Percentiles rank a stretch among this genome's conserved stretches.
Evolutionary conservation across 2,329 filamentous ascomycete species (phyloP).

Genomic region (Trichoderma koningii): DNA sequence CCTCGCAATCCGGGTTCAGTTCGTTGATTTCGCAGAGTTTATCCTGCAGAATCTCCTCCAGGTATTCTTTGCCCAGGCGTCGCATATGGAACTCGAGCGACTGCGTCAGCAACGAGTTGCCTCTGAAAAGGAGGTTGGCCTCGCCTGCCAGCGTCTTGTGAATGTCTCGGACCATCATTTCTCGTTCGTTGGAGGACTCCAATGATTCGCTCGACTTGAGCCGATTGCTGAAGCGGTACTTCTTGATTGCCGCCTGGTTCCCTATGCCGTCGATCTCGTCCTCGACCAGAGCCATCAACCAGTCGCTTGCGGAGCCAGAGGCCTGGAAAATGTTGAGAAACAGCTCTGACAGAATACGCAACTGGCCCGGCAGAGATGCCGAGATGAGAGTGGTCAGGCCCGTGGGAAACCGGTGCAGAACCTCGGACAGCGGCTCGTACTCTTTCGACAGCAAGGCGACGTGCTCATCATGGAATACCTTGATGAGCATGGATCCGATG

Average conservation of each 20-base stretch:
- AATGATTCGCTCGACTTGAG: conserved; percentile 71
- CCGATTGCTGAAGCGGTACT: conserved; percentile 70
- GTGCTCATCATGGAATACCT: conserved; percentile 80
- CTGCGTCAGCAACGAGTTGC: conserved; percentile 92
- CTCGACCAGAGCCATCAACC: conserved; percentile 90
- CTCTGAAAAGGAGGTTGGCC: conserved; percentile 91
- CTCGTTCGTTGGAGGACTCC: conserved; percentile 59
- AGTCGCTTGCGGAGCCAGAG: conserved; percentile 78
- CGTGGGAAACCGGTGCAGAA: conserved; percentile 81
- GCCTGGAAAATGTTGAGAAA: conserved; percentile 96
- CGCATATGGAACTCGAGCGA: conserved; percentile 95
- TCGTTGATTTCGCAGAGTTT: conserved; percentile 89
- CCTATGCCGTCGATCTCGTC: conserved; percentile 95
- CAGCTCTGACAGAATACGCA: conserved; percentile 79
- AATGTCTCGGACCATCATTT: conserved; percentile 74
- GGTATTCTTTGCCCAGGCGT: conserved; percentile 85
- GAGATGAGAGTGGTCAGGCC: conserved; percentile 85
- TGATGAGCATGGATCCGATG: conserved; percentile 83
- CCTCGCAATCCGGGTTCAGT: conserved; percentile 88
- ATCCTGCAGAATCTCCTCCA: conserved; percentile 83
- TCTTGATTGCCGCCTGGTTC: conserved; percentile 74
- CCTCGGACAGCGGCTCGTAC: conserved; percentile 78
- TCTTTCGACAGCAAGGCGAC: conserved; percentile 85
- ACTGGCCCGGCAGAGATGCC: conserved; percentile 72
- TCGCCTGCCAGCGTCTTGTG: conserved; percentile 79